Evolutionary conservation across 441 rosid species (phyloP).

Genomic region (Bruguiera hainesii): DNA sequence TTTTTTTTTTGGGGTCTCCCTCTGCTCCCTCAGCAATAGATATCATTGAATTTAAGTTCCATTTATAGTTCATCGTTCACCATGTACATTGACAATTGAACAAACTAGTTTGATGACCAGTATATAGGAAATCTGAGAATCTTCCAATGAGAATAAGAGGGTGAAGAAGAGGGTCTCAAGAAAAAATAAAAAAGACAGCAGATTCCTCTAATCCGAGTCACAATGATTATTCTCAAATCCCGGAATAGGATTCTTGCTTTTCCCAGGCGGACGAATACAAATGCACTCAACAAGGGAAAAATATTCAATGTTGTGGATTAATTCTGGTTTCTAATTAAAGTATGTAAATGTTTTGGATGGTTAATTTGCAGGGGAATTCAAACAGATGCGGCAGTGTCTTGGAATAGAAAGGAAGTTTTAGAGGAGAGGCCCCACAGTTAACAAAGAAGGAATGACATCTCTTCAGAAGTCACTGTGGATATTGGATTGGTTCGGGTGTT

Average conservation of each 20-base stretch:
- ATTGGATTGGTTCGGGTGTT: constrained; percentile 45
- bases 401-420: constrained; percentile 43
- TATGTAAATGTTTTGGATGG: constrained; percentile 39
- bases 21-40: constrained; percentile 26
- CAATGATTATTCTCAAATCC: constrained; percentile 39
- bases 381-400: constrained; percentile 32
- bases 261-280: constrained; percentile 46
- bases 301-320: constrained; percentile 45
- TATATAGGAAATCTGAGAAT: constrained; percentile 39
- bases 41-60: constrained; percentile 19
- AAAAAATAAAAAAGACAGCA: constrained; percentile 42
- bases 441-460: constrained; percentile 53
- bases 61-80: constrained; percentile 19
- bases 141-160: constrained; percentile 49
- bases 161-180: constrained; percentile 32
- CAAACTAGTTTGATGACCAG: not conserved
- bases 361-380: constrained; percentile 52
- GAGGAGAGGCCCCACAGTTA: constrained; percentile 40
- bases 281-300: constrained; percentile 34
- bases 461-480: constrained; percentile 51
- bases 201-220: constrained; percentile 63
- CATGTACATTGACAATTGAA: constrained; percentile 29
- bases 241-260: constrained; percentile 88
- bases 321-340: constrained; percentile 74
- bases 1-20: constrained; percentile 19